Evolutionary conservation across 805 yeast species (phyloP), one percentile per base, ranked within the genome.

Genomic region (Candida oleophila): DNA sequence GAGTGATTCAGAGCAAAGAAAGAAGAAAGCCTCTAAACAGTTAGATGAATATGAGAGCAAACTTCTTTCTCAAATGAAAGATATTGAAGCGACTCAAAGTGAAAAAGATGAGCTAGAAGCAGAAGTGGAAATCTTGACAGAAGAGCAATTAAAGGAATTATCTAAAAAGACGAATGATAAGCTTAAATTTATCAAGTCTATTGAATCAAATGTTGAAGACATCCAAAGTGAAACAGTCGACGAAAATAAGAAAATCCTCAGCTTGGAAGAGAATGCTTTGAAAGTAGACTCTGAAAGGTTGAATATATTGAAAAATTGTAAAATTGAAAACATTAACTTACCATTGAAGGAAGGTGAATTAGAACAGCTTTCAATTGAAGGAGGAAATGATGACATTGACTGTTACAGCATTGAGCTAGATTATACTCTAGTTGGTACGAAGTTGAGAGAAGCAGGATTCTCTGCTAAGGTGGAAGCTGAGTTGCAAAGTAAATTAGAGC

Each of bases 251-350:
- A 60, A 68, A 52, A 49, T 72, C 41, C 66, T 71, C 3, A 62
- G 60, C 5, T 53, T 71, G 4, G 83, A 81, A 53, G 89, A 82
- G 52, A 74, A 73, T 21, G 55, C 79, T 4, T 82, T 83, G 35
- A 77, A 77, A 48, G 56, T 72, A 3, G 80, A 77, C 49, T 59
- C 80, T 28, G 87, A 82, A 42, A 77, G 84, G 56, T 66, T 80
- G 7, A 77, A 79, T 51, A 68, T 80, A 16, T 70, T 90, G 49
- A 82, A 83, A 51, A 81, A 80, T 51, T 87, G 96, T 65, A 88
- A 87, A 55, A 76, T 91, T 48, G 87, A 87, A 45, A 84, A 79
- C 46, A 72, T 86, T 19, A 68, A 73, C 12, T 57, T 89, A 14
- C 95, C 96, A 1, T 62, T 88, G 25, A 54, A 61, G 4, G 78